These are phyloP conservation scores for Jamesozyma jinghongensis DNA, from an alignment of 805 yeast genomes.

Conservation along the genomic window DNA sequence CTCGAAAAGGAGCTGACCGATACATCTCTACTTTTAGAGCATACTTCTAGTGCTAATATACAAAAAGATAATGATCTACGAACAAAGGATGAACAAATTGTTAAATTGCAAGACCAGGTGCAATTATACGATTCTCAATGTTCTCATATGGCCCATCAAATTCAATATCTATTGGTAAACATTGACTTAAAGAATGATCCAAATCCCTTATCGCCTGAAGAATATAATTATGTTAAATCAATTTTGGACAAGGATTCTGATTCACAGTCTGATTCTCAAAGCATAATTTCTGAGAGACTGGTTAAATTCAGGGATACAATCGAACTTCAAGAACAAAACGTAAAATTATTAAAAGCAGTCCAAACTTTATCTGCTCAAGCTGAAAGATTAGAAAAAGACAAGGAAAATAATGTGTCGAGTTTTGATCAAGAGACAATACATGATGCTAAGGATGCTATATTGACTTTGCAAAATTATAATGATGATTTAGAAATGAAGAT, in stretches of 20 bases:
- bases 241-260: constrained; percentile 22
- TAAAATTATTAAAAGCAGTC: constrained; percentile 55
- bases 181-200: constrained; percentile 46
- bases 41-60: constrained; percentile 43
- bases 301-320: constrained; percentile 56
- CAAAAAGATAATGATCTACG: constrained; percentile 22
- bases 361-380: constrained; percentile 41
- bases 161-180: constrained; percentile 62
- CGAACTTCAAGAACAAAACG: constrained; percentile 66
- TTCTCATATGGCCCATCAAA: constrained; percentile 68
- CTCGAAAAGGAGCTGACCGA: constrained; percentile 48
- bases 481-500: constrained; percentile 42
- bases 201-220: constrained; percentile 55
- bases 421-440: constrained; percentile 40
- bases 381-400: constrained; percentile 55
- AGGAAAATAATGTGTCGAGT: constrained; percentile 20
- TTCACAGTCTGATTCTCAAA: constrained; percentile 45
- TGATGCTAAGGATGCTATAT: constrained; percentile 63
- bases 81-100: constrained; percentile 10
- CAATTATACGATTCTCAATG: constrained; percentile 43
- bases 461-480: constrained; percentile 52
- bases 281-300: constrained; percentile 59
- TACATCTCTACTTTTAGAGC: constrained; percentile 46
- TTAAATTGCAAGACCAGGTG: constrained; percentile 28
- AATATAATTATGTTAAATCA: constrained; percentile 48